Conservation (phyloP, 257 asterid genomes). For the Plantago ovata region DNA sequence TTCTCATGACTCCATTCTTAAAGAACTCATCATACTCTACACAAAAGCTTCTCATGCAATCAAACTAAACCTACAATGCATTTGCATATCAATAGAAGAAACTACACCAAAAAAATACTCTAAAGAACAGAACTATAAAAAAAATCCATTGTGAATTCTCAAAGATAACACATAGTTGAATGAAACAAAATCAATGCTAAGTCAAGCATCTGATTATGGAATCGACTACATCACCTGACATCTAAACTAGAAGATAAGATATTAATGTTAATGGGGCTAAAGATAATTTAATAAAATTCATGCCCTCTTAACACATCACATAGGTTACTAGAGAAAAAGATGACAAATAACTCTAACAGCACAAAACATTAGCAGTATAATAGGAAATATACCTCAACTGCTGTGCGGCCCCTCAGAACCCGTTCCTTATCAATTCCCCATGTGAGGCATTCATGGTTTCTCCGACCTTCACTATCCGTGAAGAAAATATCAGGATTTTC, state of each 20-base stretch:
- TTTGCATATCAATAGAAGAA: slow-evolving; percentile 14
- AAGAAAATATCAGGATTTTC: slow-evolving; percentile 67
- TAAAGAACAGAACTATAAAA: neutral
- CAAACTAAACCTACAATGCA: slow-evolving; percentile 60
- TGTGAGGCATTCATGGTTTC: slow-evolving; percentile 67
- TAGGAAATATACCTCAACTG: slow-evolving; percentile 48
- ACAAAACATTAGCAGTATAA: neutral
- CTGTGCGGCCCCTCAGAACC: slow-evolving; percentile 64
- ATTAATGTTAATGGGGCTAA: too few species aligned
- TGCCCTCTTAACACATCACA: too few species aligned
- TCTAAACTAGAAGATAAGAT: too few species aligned
- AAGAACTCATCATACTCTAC: slow-evolving; percentile 75
- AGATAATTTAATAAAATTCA: too few species aligned
- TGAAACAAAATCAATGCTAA: slow-evolving; percentile 1
- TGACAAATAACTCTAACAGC: neutral
- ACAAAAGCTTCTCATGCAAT: slow-evolving; percentile 79
- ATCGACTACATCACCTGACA: too few species aligned
- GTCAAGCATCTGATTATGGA: neutral
- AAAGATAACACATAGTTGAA: slow-evolving; percentile 4
- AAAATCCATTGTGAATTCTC: neutral
- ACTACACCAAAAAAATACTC: slow-evolving; percentile 1
- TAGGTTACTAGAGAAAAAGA: neutral
- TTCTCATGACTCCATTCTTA: slow-evolving; percentile 49
- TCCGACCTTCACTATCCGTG: slow-evolving; percentile 54
- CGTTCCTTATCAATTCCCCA: slow-evolving; percentile 83